These are phyloP conservation scores for Lasiodiplodia theobromae DNA, from an alignment of 2,329 filamentous ascomycete genomes.

Conservation along the genomic window DNA sequence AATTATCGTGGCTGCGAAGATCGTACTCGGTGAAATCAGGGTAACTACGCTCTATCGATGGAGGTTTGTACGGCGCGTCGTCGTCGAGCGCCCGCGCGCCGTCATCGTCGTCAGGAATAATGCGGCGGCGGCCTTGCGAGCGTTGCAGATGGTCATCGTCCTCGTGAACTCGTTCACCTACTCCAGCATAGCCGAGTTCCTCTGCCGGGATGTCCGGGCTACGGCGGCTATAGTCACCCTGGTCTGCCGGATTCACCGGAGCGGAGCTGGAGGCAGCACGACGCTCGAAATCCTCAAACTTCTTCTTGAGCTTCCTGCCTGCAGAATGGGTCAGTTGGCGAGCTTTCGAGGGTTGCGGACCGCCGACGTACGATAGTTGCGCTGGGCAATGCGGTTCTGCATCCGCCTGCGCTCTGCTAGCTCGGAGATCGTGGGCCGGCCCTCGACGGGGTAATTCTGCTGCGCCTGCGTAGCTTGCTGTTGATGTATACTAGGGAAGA, in stretches of 20 bases:
- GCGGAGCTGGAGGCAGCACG: conserved; percentile 68
- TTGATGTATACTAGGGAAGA: too few species aligned
- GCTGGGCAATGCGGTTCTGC: conserved; percentile 96
- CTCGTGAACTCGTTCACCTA: too few species aligned
- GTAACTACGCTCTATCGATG: conserved; percentile 18
- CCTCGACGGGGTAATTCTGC: conserved; percentile 55
- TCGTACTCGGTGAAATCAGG: too few species aligned
- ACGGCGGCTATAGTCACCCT: conserved; percentile 39
- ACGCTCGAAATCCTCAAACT: conserved; percentile 83
- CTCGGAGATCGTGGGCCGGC: conserved; percentile 99
- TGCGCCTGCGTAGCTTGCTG: conserved; percentile 57
- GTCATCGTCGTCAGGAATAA: conserved; percentile 17
- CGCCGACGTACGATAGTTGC: conserved; percentile 82
- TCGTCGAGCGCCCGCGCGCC: conserved; percentile 46
- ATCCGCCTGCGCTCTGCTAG: conserved; percentile 91
- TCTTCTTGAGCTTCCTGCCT: conserved; percentile 94
- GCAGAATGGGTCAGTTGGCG: conserved; percentile 28
- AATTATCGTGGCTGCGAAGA: too few species aligned
- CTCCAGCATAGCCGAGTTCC: too few species aligned
- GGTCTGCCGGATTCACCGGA: conserved; percentile 41
- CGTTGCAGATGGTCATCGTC: too few species aligned
- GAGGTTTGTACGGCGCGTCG: conserved; percentile 36
- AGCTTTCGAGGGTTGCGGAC: background rate
- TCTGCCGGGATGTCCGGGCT: conserved; percentile 53
- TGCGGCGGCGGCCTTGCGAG: too few species aligned